Evolutionary conservation across 75 land plant species (phyloP), one percentile per base, ranked within the genome.

Genomic region (Pinus taeda): DNA sequence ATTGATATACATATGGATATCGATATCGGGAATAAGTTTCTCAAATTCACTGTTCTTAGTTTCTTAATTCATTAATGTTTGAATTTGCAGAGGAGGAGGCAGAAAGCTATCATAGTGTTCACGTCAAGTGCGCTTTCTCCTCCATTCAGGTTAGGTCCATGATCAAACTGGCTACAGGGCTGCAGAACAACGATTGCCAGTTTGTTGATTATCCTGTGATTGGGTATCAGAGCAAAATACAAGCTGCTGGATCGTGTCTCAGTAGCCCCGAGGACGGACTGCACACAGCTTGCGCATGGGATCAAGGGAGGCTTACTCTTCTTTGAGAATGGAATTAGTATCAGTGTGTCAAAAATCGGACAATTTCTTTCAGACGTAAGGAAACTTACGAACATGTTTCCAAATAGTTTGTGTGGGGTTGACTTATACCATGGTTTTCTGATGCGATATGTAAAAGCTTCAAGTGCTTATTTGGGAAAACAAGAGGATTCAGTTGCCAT

Each of bases 131-230:
- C 66, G 56, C 5, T 13, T 18, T 80, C 6, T 76, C 74, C 13
- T 24, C 29, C 22, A 5, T 24, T 21, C 57, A 55, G 45, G 56
- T 82, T 4, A 70, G 71, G 15, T 29, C 36, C 3, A 60, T 65
- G 4, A 15, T 74, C 2, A 15, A 37, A 2, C 29, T 70, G 2
- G 86, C 80, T 3, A 72, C 42, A 1, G 85, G 85, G 0, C 66
- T 45, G 15, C 14, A 53, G 60, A 84, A 78, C 74, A 33, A 85
- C 49, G 76, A 74, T 60, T 15, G 18, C 13, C 6, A 56, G 3
- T 84, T 84, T 71, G 57, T n/a, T 26, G 85, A 85, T 69, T 84
- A 63, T 49, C 86, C 86, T 3, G 81, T 84, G 8, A 75, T 84
- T 4, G 86, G 86, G 15, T 77, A 39, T 42, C 71, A 83, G 20